These are phyloP conservation scores for Raffaelea ambrosiae DNA, from an alignment of 2,329 filamentous ascomycete species.

Conservation along the genomic window DNA sequence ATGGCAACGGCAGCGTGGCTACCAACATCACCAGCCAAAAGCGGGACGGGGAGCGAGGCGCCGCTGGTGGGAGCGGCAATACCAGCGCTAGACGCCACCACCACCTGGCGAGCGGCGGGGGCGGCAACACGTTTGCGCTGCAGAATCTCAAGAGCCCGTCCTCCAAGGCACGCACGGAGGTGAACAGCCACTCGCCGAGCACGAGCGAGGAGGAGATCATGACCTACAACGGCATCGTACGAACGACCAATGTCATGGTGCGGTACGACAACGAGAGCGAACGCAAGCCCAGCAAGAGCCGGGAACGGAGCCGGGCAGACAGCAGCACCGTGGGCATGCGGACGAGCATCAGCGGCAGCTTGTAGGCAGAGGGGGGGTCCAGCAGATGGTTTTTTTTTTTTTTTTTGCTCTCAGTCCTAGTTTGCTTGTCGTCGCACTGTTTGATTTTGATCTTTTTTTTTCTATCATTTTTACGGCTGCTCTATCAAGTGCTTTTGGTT, in stretches of 20 bases:
- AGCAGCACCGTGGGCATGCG: slow-evolving; percentile 7
- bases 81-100: not conserved
- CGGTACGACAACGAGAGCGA: slow-evolving; percentile 12
- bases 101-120: not conserved
- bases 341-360: slow-evolving; percentile 8
- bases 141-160: slow-evolving; percentile 17
- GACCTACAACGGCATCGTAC: slow-evolving; percentile 29
- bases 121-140: slow-evolving; percentile 12
- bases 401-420: not conserved
- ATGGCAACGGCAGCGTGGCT: slow-evolving; percentile 7
- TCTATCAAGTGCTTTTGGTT: no score
- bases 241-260: slow-evolving; percentile 23
- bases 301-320: slow-evolving; percentile 5
- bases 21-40: slow-evolving; percentile 8
- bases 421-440: no score
- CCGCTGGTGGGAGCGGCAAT: not conserved
- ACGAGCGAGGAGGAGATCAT: slow-evolving; percentile 30
- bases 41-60: not conserved
- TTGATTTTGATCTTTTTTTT: not conserved
- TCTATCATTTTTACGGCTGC: no score
- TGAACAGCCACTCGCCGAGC: slow-evolving; percentile 22
- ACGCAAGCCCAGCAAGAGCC: slow-evolving; percentile 6
- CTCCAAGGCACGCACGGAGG: slow-evolving; percentile 21
- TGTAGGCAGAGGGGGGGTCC: not conserved
- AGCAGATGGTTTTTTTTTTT: not conserved